Evolutionary conservation across 2,329 filamentous ascomycete genomes (phyloP).

Genomic region (Epichloe aotearoae): DNA sequence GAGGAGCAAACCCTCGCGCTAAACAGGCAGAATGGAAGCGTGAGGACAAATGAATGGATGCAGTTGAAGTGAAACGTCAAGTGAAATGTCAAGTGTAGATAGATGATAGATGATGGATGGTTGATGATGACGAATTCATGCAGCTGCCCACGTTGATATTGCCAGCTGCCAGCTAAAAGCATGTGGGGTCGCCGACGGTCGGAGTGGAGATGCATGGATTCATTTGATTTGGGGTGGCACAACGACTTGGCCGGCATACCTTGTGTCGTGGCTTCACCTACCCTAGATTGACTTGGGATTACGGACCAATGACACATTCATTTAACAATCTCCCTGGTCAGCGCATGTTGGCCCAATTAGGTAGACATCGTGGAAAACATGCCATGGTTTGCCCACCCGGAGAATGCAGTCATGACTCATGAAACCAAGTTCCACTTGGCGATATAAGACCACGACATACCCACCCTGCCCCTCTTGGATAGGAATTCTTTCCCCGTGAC

Average conservation of each 20-base stretch:
- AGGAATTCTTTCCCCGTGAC: constrained; percentile 34
- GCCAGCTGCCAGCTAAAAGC: constrained; percentile 18
- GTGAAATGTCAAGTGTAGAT: background rate
- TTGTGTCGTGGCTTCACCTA: too few relatives aligned
- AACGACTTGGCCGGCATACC: too few relatives aligned
- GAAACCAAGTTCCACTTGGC: constrained; percentile 36
- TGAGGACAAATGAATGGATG: background rate
- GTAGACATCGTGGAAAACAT: too few relatives aligned
- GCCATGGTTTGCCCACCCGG: too few relatives aligned
- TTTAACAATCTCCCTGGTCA: too few relatives aligned
- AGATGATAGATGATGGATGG: background rate
- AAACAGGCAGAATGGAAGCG: background rate
- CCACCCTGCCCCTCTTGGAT: constrained; percentile 28
- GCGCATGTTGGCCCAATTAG: too few relatives aligned
- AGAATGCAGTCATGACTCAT: constrained; percentile 27
- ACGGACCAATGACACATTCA: too few relatives aligned
- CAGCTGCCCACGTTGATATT: constrained; percentile 3
- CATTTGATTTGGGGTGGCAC: too few relatives aligned
- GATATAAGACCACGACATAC: constrained; percentile 31
- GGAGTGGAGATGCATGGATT: too few relatives aligned
- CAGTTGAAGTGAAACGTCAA: background rate
- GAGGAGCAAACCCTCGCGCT: too few relatives aligned
- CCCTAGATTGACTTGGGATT: too few relatives aligned
- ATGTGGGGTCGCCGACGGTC: constrained; percentile 11
- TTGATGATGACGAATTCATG: background rate